phyloP scores from a whole-genome alignment of 306 rosid genomes.

The Quercus mongolica region DNA sequence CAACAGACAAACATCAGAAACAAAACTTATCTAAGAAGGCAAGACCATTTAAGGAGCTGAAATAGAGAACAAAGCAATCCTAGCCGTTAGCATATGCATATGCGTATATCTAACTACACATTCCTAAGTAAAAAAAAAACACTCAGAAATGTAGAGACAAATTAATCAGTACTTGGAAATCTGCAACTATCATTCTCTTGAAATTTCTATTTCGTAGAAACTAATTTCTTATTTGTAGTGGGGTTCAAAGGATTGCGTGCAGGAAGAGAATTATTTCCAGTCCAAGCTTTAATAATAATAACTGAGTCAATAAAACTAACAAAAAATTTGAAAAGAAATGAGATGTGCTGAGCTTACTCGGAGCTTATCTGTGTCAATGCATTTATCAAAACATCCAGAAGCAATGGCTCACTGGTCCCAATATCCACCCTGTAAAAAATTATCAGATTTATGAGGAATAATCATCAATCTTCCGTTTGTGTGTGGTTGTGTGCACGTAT shows the following conservation, averaged over 20 bases:
- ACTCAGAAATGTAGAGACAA: background rate
- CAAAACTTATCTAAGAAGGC: no score
- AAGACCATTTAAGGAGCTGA: constrained; percentile 3
- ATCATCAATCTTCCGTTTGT: background rate
- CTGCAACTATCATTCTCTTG: background rate
- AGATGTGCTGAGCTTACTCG: constrained; percentile 55
- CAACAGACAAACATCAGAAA: background rate
- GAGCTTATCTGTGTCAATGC: constrained; percentile 89
- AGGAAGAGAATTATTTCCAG: background rate
- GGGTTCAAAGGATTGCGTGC: background rate
- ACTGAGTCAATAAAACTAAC: background rate
- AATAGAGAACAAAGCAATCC: background rate
- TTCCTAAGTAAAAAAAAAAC: background rate
- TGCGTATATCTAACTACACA: background rate
- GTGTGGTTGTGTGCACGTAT: background rate
- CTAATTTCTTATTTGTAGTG: no score
- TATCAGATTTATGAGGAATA: background rate
- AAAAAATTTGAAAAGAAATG: background rate
- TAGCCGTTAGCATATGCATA: background rate
- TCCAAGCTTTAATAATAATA: constrained; percentile 10
- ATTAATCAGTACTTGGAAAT: background rate
- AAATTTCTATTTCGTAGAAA: background rate
- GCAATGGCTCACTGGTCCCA: constrained; percentile 74
- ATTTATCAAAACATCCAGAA: constrained; percentile 80
- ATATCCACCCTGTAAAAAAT: constrained; percentile 75